Base-by-base conservation (phyloP, 768 basidiomycete genomes). In the Rhizopogon salebrosus region DNA sequence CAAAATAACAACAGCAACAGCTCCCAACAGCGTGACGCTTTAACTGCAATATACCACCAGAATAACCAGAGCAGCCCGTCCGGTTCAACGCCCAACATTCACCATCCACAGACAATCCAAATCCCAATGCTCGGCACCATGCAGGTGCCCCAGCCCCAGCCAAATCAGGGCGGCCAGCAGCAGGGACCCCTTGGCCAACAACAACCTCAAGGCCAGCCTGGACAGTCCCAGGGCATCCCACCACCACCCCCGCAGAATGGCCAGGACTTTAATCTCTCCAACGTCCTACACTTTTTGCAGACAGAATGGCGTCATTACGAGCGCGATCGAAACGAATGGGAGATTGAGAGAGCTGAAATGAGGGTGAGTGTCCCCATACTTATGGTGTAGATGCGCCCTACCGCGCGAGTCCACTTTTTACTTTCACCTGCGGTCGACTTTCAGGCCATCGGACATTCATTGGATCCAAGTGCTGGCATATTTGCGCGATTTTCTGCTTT, bases 271-370 rank as follows among this genome's bases (percentile, higher is more conserved):
- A 97, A 87, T 42, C 84, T 98, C 50, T 95, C 94, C 6, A 88
- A 83, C 63, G 94, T 98, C 54, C 79, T 99, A 56, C 97, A 99
- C 75, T 99, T 92, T 70, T 80, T 98, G 48, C 97, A 99, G 75
- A 92, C 92, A 20, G 97, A 99, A 76, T 98, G 95, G 92, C 80
- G 97, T 57, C 80, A 92, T 55, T 98, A 97, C 65, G 97, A 98
- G 71, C 86, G 95, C 68, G 97, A 99, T 74, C 81, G 95, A 64
- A 99, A 99, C 68, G 97, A 99, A 73, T 99, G 95, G 95, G 97
- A 99, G 78, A 99, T 99, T 63, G 97, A 98, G 72, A 79, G 97
- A 61, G 97, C 97, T 29, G 97, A 98, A 72, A 98, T 98, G 95
- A 80, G 95, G 80, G 93, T 94, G 58, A 63, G 90, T 83, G 39